These are phyloP conservation scores for Zygotorulaspora danielsina DNA, from an alignment of 805 yeast species.

Conservation along the genomic window DNA sequence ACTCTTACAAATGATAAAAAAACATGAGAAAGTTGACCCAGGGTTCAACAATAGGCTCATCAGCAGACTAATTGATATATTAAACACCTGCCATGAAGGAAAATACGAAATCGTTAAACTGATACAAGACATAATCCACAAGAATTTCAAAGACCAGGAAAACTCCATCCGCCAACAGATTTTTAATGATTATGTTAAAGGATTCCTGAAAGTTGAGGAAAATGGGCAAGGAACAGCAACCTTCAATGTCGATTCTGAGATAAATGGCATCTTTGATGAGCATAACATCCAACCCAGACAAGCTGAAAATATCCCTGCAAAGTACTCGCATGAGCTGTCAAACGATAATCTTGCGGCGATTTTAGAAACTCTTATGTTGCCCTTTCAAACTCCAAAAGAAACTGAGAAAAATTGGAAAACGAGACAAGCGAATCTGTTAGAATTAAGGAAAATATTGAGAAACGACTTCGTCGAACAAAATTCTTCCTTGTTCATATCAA, in stretches of 20 bases:
- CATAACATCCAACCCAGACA: conserved; percentile 11
- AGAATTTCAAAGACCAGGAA: conserved; percentile 18
- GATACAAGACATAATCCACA: conserved; percentile 24
- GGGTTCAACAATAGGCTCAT: conserved; percentile 7
- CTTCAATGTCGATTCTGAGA: conserved; percentile 25
- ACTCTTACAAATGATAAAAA: conserved; percentile 23
- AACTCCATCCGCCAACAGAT: conserved; percentile 5
- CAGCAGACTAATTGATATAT: conserved; percentile 26
- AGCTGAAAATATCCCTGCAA: conserved; percentile 1
- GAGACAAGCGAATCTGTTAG: conserved; percentile 60
- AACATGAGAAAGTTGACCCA: conserved; percentile 34
- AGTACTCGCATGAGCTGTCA: conserved; percentile 6
- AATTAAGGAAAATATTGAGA: conserved; percentile 43
- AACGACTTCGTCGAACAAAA: conserved; percentile 9
- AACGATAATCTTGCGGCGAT: conserved; percentile 25
- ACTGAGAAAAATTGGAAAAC: conserved; percentile 82
- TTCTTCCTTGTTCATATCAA: conserved; percentile 42
- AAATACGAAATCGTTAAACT: conserved; percentile 26
- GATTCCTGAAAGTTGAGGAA: conserved; percentile 3
- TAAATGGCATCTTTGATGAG: conserved; percentile 19
- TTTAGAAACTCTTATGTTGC: conserved; percentile 27
- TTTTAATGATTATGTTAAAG: background rate
- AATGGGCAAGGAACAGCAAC: conserved; percentile 3
- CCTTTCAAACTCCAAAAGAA: conserved; percentile 65
- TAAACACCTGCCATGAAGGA: conserved; percentile 29